Base-by-base conservation (phyloP, 78 protist genomes). In the Dictyostelium brefeldianum region DNA sequence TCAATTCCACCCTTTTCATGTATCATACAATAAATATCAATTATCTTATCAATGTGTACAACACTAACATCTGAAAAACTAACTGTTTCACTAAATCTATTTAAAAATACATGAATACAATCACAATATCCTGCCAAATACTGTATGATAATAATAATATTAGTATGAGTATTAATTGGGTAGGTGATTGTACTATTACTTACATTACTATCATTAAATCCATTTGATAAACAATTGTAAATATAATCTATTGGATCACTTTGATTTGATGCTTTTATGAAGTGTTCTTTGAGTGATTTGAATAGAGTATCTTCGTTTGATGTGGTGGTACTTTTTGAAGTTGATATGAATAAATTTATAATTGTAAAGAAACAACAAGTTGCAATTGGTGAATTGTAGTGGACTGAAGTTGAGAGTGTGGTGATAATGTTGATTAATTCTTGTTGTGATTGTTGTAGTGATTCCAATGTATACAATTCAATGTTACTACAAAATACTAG, bases 241-340 rank as follows among this genome's bases (percentile, higher is more conserved):
- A 81, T 22, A 81, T 81, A 81, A n/a, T 81, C 57, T 8, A 67
- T 43, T 81, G 89, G 89, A 48, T 81, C 53, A 27, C 25, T 67
- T 81, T 59, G 69, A 15, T 20, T 20, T 5, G 51, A 29, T 18
- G 78, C 67, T 29, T 67, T 67, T 15, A 36, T 8, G 12, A 65
- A 65, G 12, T 29, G 27, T 25, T 22, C 43, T 65, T 65, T 31
- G 7, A 65, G 46, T 65, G 73, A 65, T 10, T 29, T 25, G n/a
- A 29, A 59, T 25, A 59, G n/a, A 57, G 17, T 57, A 59, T 22
- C 77, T 54, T 54, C 27, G 3, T 54, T 17, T 17, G 47, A 69
- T 5, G 10, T 5, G 25, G n/a, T 22, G 1, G 56, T 51, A 12
- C n/a, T 8, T 51, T 51, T 14, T 4, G 69, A 59, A 5, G 73